Evolutionary conservation across 2,329 filamentous ascomycete genomes (phyloP), one percentile per base, ranked within the genome.

Genomic region (Ambrosiella xylebori): DNA sequence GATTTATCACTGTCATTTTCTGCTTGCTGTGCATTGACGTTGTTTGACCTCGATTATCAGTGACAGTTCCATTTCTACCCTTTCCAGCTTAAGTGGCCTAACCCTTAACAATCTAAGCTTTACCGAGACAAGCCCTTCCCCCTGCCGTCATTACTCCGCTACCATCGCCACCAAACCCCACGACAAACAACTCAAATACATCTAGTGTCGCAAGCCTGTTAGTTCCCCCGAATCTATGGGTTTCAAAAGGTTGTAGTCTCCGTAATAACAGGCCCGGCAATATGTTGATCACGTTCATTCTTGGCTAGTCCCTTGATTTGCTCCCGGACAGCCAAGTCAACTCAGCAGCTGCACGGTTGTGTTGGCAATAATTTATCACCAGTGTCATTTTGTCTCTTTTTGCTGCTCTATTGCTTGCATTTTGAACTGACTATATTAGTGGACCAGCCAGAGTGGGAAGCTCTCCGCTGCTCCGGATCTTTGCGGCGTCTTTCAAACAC

Each of bases 181-280:
- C 27, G 27, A 27, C 27, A 27, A 27, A 27, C 27, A 27, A 27
- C 4, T 27, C 27, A 27, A 27, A 27, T 27, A 27, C 27, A 27
- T 27, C 27, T 27, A 27, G 27, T 27, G 39, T 41, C 39, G 11
- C 39, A 41, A 6, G 39, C 54, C 41, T 5, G 4, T 27, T 27
- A 13, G 44, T 49, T 54, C 50, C 41, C 15, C 36, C 47, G 51
- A 49, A 40, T 36, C 47, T 9, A 2, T 8, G 17, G 47, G 47
- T 58, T 58, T 58, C 57, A 58, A 39, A 54, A 49, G 36, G 41
- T 55, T 11, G 52, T 15, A 58, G 57, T 50, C 7, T 38, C 45
- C 15, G 11, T 51, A 2, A 51, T 51, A 11, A 36, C 47, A 51
- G 47, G 1, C 17, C 17, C 47, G 47, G 3, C 7, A 36, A 6